A percentile compares a stretch with the other conserved stretches of the same genome.
Conservation (phyloP, 805 yeast genomes). For the Ogataea siamensis region DNA sequence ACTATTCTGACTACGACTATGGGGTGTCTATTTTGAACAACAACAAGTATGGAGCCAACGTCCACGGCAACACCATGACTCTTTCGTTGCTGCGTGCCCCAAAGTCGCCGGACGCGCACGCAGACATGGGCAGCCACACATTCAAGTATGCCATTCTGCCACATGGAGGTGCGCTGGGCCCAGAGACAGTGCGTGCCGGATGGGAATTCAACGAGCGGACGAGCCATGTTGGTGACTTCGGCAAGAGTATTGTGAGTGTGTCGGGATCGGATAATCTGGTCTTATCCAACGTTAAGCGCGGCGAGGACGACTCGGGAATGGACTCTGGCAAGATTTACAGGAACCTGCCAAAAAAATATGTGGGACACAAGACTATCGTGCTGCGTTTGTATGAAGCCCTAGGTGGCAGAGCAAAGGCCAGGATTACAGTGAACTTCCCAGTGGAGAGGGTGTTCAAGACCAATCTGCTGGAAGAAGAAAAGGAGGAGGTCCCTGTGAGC, state of each 20-base stretch:
- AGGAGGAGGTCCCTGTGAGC: constrained; percentile 33
- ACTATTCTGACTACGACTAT: constrained; percentile 78
- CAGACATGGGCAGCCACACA: constrained; percentile 88
- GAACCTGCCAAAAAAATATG: constrained; percentile 40
- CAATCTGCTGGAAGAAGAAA: constrained; percentile 57
- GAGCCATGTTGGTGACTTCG: constrained; percentile 18
- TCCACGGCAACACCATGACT: constrained; percentile 91
- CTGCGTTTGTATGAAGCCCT: constrained; percentile 82
- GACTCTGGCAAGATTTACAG: constrained; percentile 32
- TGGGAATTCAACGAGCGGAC: constrained; percentile 70
- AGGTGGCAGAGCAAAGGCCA: constrained; percentile 71
- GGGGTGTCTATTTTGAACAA: constrained; percentile 86
- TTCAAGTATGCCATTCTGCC: constrained; percentile 85
- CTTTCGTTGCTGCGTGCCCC: constrained; percentile 85
- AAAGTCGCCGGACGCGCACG: constrained; percentile 90
- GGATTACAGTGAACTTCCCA: constrained; percentile 44
- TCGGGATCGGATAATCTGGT: constrained; percentile 59
- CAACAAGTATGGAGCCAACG: constrained; percentile 86
- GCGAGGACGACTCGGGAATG: constrained; percentile 66
- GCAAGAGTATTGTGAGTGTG: constrained; percentile 26
- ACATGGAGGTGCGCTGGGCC: constrained; percentile 65
- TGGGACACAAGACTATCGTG: constrained; percentile 52
- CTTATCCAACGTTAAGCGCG: constrained; percentile 77
- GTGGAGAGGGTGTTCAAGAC: constrained; percentile 51
- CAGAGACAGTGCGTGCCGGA: constrained; percentile 69